These are phyloP conservation scores for Paralagenidium karlingii DNA, from an alignment of 352 stramenopile species.

Conservation along the genomic window DNA sequence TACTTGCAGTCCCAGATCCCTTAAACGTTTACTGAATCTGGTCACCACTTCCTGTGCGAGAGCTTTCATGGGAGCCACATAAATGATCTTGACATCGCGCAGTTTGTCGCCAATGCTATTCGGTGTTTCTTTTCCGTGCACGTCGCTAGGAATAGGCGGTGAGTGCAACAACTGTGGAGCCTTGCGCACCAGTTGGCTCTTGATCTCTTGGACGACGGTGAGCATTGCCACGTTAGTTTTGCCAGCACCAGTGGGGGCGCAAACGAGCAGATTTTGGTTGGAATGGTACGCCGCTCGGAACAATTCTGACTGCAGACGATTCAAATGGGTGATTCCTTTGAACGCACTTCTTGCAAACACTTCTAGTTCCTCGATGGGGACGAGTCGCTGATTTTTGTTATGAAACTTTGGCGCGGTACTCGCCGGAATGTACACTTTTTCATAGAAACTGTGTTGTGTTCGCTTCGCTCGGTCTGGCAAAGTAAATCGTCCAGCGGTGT, in stretches of 20 bases:
- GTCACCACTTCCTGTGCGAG: conserved; percentile 98
- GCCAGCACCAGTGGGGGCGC: conserved; percentile 85
- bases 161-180: conserved; percentile 4
- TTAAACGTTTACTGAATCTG: conserved; percentile 91
- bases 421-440: conserved; percentile 72
- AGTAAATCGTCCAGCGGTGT: conserved; percentile 29
- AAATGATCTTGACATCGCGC: conserved; percentile 89
- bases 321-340: conserved; percentile 76
- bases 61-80: conserved; percentile 96
- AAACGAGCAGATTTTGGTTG: conserved; percentile 97
- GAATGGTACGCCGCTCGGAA: conserved; percentile 93
- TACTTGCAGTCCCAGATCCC: conserved; percentile 56
- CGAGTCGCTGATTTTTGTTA: conserved; percentile 32
- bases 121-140: conserved; percentile 1
- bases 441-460: conserved; percentile 70
- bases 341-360: conserved; percentile 72
- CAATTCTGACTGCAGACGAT: conserved; percentile 96
- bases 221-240: conserved; percentile 99
- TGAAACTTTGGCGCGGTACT: conserved; percentile 53
- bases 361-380: conserved; percentile 51
- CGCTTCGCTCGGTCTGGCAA: conserved; percentile 51
- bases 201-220: conserved; percentile 88
- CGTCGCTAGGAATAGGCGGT: background rate
- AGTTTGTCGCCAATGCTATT: no score
- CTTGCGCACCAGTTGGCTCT: conserved; percentile 39